Percentiles rank a stretch among this genome's conserved stretches.
These are phyloP conservation scores for Trametes sp. DNA, from an alignment of 1,284 basidiomycete species.

Conservation along the genomic window DNA sequence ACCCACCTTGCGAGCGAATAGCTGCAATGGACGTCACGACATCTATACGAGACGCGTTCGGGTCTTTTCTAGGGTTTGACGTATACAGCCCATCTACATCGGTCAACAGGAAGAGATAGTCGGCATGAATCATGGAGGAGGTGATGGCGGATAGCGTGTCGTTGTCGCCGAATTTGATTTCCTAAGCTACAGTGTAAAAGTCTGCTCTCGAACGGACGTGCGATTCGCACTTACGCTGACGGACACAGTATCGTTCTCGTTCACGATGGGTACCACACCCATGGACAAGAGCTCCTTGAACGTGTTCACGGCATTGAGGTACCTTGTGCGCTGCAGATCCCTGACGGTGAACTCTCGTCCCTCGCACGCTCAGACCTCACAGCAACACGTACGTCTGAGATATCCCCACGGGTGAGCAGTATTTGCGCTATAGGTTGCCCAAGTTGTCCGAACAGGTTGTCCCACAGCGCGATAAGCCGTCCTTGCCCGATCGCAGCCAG, in stretches of 20 bases:
- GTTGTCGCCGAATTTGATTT: constrained; percentile 99
- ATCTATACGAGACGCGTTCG: constrained; percentile 81
- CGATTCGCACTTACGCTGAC: constrained; percentile 69
- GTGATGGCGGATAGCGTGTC: constrained; percentile 98
- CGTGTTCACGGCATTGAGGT: constrained; percentile 94
- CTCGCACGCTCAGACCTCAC: neutral
- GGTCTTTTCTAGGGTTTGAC: constrained; percentile 92
- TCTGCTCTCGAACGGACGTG: constrained; percentile 41
- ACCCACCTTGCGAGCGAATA: constrained; percentile 81
- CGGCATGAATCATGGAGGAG: constrained; percentile 95
- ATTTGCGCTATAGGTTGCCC: constrained; percentile 97
- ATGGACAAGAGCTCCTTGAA: constrained; percentile 88
- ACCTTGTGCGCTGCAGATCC: constrained; percentile 78
- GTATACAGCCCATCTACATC: constrained; percentile 98
- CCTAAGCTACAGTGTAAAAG: constrained; percentile 52
- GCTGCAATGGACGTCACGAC: constrained; percentile 85
- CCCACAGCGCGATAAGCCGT: constrained; percentile 95
- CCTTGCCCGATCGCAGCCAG: constrained; percentile 97
- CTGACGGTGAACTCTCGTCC: neutral
- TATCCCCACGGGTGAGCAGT: constrained; percentile 92
- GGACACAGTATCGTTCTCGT: constrained; percentile 96
- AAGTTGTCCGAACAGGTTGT: constrained; percentile 93
- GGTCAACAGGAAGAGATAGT: constrained; percentile 96
- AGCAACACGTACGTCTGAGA: constrained; percentile 85
- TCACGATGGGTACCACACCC: constrained; percentile 94